A percentile compares a stretch with the other conserved stretches of the same genome.
Evolutionary conservation across 2,329 filamentous ascomycete genomes (phyloP).

Genomic region (Purpureocillium lavendulum): DNA sequence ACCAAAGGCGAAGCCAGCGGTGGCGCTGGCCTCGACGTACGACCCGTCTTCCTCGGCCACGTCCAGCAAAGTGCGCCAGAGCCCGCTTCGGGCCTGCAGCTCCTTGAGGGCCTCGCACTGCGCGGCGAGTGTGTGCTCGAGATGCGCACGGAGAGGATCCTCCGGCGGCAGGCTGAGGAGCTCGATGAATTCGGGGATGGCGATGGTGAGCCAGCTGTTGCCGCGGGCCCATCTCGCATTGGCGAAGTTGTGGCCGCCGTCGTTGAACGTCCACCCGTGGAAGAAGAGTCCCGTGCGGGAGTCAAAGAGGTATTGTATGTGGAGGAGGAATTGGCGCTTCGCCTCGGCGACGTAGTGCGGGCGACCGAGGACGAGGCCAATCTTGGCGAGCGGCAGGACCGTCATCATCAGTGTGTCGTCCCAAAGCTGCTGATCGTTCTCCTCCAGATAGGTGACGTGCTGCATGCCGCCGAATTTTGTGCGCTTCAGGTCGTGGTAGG

Average conservation of each 20-base stretch:
- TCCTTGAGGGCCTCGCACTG: slow-evolving; percentile 58
- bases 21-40: slow-evolving; percentile 69
- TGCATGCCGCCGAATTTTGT: slow-evolving; percentile 68
- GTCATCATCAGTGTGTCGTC: slow-evolving; percentile 88
- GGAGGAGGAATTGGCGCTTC: slow-evolving; percentile 67
- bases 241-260: slow-evolving; percentile 55
- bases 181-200: slow-evolving; percentile 75
- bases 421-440: slow-evolving; percentile 71
- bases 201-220: slow-evolving; percentile 73
- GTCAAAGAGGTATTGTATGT: slow-evolving; percentile 74
- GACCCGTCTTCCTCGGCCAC: slow-evolving; percentile 57
- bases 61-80: slow-evolving; percentile 71
- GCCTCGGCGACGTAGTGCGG: slow-evolving; percentile 71
- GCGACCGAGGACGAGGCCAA: slow-evolving; percentile 60
- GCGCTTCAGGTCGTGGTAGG: slow-evolving; percentile 65
- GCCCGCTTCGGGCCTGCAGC: slow-evolving; percentile 52
- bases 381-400: slow-evolving; percentile 71
- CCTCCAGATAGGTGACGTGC: slow-evolving; percentile 63
- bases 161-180: slow-evolving; percentile 54
- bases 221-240: slow-evolving; percentile 49
- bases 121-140: slow-evolving; percentile 56
- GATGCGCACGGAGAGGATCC: slow-evolving; percentile 52
- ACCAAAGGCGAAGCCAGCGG: slow-evolving; percentile 73
- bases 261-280: slow-evolving; percentile 74
- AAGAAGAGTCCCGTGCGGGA: slow-evolving; percentile 65